phyloP scores from a whole-genome alignment of 129 eudicot genomes.

The Solidago caesia region DNA sequence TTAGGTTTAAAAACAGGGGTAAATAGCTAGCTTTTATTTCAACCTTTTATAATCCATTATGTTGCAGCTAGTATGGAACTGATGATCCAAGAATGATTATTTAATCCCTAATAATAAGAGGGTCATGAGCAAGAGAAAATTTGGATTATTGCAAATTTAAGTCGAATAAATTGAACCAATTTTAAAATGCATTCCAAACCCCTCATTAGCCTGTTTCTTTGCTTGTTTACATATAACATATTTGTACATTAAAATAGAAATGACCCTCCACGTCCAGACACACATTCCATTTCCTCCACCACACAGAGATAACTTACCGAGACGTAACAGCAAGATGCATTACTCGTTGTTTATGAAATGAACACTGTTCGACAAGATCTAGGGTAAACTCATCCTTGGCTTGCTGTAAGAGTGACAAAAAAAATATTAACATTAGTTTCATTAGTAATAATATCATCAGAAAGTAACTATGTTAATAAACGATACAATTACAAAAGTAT shows the following conservation, averaged over 20 bases:
- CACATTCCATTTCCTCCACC: background rate
- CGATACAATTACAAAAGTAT: background rate
- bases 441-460: slow-evolving; percentile 4
- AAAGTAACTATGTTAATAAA: slow-evolving; percentile 1
- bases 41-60: background rate
- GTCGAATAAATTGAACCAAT: background rate
- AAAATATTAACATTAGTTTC: slow-evolving; percentile 10
- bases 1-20: background rate
- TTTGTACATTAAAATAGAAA: background rate
- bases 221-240: background rate
- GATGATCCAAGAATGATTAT: background rate
- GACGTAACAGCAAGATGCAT: slow-evolving; percentile 96
- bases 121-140: background rate
- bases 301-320: slow-evolving; percentile 45
- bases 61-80: background rate
- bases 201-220: background rate
- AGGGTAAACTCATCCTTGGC: slow-evolving; percentile 96
- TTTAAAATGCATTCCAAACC: background rate
- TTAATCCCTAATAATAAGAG: background rate
- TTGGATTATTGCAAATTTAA: background rate
- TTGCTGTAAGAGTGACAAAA: slow-evolving; percentile 47
- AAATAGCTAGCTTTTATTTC: background rate
- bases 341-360: slow-evolving; percentile 91
- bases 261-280: background rate
- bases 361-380: slow-evolving; percentile 98